A percentile compares a stretch with the other conserved stretches of the same genome.
Conservation (phyloP, 805 yeast species). For the Metschnikowia matae region DNA sequence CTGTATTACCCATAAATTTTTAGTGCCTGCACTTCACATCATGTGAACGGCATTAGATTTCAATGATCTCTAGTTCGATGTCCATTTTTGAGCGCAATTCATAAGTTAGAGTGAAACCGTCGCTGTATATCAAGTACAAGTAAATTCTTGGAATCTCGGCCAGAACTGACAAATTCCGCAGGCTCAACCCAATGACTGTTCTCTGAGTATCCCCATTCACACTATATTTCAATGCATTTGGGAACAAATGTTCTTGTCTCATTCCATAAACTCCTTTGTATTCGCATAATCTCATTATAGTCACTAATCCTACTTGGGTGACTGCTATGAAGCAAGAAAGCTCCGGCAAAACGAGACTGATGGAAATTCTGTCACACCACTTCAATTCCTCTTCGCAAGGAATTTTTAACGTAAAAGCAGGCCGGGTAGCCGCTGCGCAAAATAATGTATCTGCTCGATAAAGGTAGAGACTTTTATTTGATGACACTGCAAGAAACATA, state of each 20-base stretch:
- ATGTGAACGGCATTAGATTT: neutral
- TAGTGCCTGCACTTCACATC: neutral
- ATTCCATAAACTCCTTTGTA: conserved; percentile 36
- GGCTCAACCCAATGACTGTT: conserved; percentile 31
- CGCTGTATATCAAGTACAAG: conserved; percentile 32
- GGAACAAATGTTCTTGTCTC: conserved; percentile 42
- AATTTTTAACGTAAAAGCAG: conserved; percentile 7
- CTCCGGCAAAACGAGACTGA: conserved; percentile 33
- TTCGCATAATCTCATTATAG: conserved; percentile 35
- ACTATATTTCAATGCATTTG: conserved; percentile 28
- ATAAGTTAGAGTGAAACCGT: conserved; percentile 26
- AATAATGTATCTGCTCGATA: conserved; percentile 13
- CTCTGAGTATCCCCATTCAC: conserved; percentile 27
- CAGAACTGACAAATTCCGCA: conserved; percentile 23
- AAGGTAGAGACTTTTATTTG: conserved; percentile 9
- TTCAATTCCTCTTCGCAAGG: conserved; percentile 24
- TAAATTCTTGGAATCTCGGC: conserved; percentile 22
- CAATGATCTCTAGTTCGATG: neutral
- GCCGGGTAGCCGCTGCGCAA: conserved; percentile 13
- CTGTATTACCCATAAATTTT: neutral
- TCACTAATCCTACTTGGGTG: conserved; percentile 35
- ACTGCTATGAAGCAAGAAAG: conserved; percentile 33
- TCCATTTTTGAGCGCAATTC: conserved; percentile 4
- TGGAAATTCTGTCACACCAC: conserved; percentile 34
- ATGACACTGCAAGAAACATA: conserved; percentile 12